Conservation (phyloP, 1,284 basidiomycete species). For the Trichosporon faecale region DNA sequence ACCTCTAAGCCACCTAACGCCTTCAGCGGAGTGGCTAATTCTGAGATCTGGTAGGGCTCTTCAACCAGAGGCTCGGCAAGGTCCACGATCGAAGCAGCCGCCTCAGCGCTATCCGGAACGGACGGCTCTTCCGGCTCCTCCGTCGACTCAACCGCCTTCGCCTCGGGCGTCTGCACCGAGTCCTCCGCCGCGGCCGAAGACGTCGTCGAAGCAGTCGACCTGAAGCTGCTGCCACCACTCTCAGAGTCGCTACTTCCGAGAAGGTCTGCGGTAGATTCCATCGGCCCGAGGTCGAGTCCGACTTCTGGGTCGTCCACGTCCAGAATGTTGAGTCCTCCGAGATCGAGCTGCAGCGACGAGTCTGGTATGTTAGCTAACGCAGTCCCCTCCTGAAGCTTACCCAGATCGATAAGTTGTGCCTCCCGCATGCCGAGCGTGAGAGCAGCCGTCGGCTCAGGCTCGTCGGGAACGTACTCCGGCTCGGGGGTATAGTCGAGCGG, state of each 20-base stretch:
- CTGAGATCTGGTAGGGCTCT: neutral
- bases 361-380: conserved; percentile 13
- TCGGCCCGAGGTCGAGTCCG: conserved; percentile 1
- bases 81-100: neutral
- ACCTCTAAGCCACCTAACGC: neutral
- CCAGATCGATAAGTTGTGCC: conserved; percentile 12
- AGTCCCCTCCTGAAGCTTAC: conserved; percentile 10
- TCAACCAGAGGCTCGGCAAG: neutral
- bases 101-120: neutral
- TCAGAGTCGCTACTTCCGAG: conserved; percentile 6
- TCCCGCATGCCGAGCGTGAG: conserved; percentile 20
- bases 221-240: neutral
- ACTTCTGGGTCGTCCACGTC: conserved; percentile 44
- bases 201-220: neutral
- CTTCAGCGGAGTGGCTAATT: neutral
- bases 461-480: conserved; percentile 14
- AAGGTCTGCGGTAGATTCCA: neutral
- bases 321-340: conserved; percentile 38
- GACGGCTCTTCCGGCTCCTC: neutral
- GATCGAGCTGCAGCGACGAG: conserved; percentile 30
- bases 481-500: conserved; percentile 16
- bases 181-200: neutral
- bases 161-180: neutral
- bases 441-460: neutral
- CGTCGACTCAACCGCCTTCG: neutral